Base-by-base conservation (phyloP, 2,329 filamentous ascomycete species). In the Grosmannia huntii region DNA sequence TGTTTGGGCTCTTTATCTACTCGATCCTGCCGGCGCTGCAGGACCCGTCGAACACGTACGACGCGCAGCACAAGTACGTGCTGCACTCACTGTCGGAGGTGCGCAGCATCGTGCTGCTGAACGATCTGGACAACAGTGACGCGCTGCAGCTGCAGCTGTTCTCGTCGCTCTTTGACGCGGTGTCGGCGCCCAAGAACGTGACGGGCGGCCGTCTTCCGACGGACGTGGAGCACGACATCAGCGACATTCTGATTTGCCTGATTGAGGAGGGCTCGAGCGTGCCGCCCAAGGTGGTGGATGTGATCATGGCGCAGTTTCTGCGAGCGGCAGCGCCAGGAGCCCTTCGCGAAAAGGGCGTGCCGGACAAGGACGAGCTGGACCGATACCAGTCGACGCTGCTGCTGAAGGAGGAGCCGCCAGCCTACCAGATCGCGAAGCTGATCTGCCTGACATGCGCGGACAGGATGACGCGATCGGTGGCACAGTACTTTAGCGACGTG, bases 401-500 rank as follows among this genome's bases (percentile, higher is more conserved):
- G n/a, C 76, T 89, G 57, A 95, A 95, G 67, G 87, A 94, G 62
- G 87, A 95, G 58, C 92, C 94, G 1, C 84, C 90, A 19, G 91
- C 94, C 1, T 99, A 99, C 73, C 87, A 94, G 68, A 95, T 97
- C 87, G 92, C 94, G 25, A 95, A 95, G 72, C 89, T 88, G 2
- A 85, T 99, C 51, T 99, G 94, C 75, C 94, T 90, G 66, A 82
- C 82, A 21, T 95, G 86, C 64, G 84, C 89, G 0, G 92, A 96
- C 65, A 95, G 95, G 71, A 96, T 99, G 92, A 86, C 90, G 1
- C 86, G 90, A 61, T 90, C 95, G 64, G 86, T 97, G 58, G 92
- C 90, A 64, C 90, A 95, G 67, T 99, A 97, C 70, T 99, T 99
- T 70, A 95, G 90, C 71, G 90, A 95, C 59, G 90, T 97, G 56